Evolutionary conservation across 225 moss, liverwort and hornwort species (phyloP).

Genomic region (Antitrichia curtipendula): DNA sequence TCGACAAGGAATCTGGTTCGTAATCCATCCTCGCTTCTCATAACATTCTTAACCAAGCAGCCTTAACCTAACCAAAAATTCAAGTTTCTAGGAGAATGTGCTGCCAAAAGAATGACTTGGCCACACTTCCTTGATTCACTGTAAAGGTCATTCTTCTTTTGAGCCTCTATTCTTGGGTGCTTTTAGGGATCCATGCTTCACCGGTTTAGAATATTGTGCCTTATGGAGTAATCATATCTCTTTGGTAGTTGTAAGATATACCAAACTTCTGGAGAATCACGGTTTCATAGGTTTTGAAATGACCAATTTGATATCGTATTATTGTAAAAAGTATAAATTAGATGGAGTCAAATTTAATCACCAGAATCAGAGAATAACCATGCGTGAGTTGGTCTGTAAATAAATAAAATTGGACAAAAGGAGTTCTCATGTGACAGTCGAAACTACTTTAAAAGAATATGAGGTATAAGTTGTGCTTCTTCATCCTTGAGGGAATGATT

Average conservation of each 20-base stretch:
- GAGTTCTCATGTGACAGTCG: not conserved
- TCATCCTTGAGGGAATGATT: not conserved
- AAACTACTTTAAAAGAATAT: not conserved
- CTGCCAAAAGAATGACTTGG: not conserved
- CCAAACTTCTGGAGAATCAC: no score
- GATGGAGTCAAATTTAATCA: no score
- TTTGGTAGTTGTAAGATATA: not conserved
- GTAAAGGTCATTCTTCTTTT: not conserved
- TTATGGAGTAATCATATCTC: not conserved
- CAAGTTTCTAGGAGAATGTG: no score
- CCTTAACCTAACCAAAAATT: not conserved
- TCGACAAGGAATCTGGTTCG: slow-evolving; percentile 41
- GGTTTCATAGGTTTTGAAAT: not conserved
- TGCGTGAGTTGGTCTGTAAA: not conserved
- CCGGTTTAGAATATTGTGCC: not conserved
- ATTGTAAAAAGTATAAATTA: not conserved
- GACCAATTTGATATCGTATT: not conserved
- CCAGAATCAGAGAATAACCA: not conserved
- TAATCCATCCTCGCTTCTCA: not conserved
- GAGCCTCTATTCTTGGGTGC: not conserved
- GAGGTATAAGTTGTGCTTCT: not conserved
- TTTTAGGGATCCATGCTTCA: not conserved
- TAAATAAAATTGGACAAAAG: not conserved
- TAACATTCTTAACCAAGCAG: not conserved
- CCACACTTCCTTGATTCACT: not conserved